Conservation (phyloP, 2,329 filamentous ascomycete genomes). For the Apiospora malaysiana region DNA sequence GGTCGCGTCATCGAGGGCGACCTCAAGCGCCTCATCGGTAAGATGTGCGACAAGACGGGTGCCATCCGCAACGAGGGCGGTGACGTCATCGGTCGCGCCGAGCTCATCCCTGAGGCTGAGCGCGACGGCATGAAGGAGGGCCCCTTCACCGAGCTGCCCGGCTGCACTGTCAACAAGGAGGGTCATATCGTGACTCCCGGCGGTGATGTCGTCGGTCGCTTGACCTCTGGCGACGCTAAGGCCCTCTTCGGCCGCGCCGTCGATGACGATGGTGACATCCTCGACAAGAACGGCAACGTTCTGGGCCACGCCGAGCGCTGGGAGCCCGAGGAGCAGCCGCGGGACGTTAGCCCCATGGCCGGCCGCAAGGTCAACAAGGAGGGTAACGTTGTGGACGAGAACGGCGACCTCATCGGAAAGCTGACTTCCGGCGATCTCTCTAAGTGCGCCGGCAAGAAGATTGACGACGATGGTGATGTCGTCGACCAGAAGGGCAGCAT, state of each 20-base stretch:
- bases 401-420: constrained; percentile 68
- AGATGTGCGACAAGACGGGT: constrained; percentile 74
- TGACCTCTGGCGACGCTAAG: constrained; percentile 75
- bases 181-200: constrained; percentile 70
- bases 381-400: constrained; percentile 63
- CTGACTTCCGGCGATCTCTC: constrained; percentile 71
- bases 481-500: constrained; percentile 71
- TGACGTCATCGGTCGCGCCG: constrained; percentile 70
- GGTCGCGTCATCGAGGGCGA: constrained; percentile 73
- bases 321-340: constrained; percentile 61
- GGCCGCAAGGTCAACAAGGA: constrained; percentile 63
- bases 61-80: constrained; percentile 77
- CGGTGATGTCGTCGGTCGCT: constrained; percentile 74
- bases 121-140: constrained; percentile 68
- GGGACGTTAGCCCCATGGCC: constrained; percentile 56
- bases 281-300: constrained; percentile 73
- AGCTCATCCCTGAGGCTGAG: constrained; percentile 72
- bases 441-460: constrained; percentile 70
- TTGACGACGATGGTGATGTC: constrained; percentile 75
- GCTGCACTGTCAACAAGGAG: constrained; percentile 70
- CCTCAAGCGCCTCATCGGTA: constrained; percentile 66
- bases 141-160: constrained; percentile 70
- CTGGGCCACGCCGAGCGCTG: constrained; percentile 65
- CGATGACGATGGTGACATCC: constrained; percentile 82
- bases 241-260: constrained; percentile 74